Evolutionary conservation across 2,329 filamentous ascomycete species (phyloP), one percentile per base, ranked within the genome.

Genomic region (Aureobasidium subglaciale): DNA sequence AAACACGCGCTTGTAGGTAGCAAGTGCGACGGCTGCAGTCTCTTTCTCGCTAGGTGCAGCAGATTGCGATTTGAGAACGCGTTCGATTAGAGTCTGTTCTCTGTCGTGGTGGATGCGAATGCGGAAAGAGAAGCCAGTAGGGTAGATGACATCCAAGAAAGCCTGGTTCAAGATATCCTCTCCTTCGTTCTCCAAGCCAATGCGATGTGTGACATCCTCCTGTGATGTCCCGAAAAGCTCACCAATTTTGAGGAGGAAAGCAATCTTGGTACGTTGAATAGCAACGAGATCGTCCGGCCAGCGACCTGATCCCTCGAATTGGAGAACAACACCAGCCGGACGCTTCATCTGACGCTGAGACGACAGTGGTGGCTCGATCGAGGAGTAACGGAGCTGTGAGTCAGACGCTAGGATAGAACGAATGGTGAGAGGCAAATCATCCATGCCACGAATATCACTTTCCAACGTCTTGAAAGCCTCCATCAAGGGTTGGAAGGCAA

Each of bases 281-380:
- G 92, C 91, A 3, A 82, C 82, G 8, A 97, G 73, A 65, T 95
- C 90, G 66, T 97, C 91, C 0, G 93, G 93, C 93, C 93, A 99
- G 62, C 89, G 86, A 42, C 84, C 86, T 6, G 93, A 97, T 4
- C 87, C 88, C 72, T 99, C 93, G 63, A 99, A 97, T 66, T 92
- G 91, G 45, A 99, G 78, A 38, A 90, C 80, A 29, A 95, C 81
- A 62, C 95, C 85, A 61, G 91, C 86, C 0, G 88, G 86, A 10
- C 24, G 70, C 67, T 64, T 61, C 15, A 54, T 76, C 63, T 74
- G 76, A 48, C 73, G 71, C 13, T 76, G 74, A 22, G 73, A 73
- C 35, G 77, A 69, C 2, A 69, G 61, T 0, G 84, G 83, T 18
- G 75, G 63, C 9, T 75, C 73, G 27, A 87, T 70, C 0, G 86